A percentile compares a stretch with the other conserved stretches of the same genome.
Evolutionary conservation across 176 grass and related monocot genomes (phyloP).

Genomic region (Zoysia japonica): DNA sequence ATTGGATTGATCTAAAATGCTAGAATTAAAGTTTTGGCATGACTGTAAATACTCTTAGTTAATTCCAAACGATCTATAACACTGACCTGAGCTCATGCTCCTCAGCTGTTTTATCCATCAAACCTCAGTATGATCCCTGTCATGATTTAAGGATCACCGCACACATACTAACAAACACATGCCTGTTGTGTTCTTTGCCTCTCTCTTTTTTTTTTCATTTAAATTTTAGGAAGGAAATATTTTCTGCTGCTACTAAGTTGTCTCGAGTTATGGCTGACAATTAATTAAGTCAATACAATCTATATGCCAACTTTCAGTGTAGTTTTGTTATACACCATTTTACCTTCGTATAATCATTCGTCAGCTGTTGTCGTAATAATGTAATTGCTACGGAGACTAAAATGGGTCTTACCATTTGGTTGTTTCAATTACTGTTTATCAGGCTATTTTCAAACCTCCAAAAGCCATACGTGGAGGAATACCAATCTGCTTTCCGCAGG

Average conservation of each 20-base stretch:
- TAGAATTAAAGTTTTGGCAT: not conserved
- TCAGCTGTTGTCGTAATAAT: not conserved
- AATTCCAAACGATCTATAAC: conserved; percentile 9
- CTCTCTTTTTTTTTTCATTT: not conserved
- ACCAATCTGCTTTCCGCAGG: conserved; percentile 89
- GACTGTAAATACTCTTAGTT: conserved; percentile 4
- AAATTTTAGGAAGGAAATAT: not conserved
- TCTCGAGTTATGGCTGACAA: conserved; percentile 17
- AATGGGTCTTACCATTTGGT: conserved; percentile 7
- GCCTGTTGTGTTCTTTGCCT: conserved; percentile 10
- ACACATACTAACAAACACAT: conserved; percentile 18
- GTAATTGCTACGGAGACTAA: not conserved
- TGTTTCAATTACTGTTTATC: conserved; percentile 35
- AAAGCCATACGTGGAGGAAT: conserved; percentile 89
- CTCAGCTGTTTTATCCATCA: not conserved
- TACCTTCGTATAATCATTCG: not conserved
- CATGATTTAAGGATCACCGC: not conserved
- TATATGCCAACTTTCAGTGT: not conserved
- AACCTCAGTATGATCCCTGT: not conserved
- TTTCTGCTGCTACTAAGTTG: conserved; percentile 19
- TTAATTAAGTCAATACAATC: conserved; percentile 3
- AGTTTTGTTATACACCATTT: conserved; percentile 2
- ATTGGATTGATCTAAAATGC: not conserved
- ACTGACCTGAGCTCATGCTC: not conserved
- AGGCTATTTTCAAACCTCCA: conserved; percentile 81